Base-by-base conservation (phyloP, 1,284 basidiomycete genomes). In the Ganoderma lucidum region DNA sequence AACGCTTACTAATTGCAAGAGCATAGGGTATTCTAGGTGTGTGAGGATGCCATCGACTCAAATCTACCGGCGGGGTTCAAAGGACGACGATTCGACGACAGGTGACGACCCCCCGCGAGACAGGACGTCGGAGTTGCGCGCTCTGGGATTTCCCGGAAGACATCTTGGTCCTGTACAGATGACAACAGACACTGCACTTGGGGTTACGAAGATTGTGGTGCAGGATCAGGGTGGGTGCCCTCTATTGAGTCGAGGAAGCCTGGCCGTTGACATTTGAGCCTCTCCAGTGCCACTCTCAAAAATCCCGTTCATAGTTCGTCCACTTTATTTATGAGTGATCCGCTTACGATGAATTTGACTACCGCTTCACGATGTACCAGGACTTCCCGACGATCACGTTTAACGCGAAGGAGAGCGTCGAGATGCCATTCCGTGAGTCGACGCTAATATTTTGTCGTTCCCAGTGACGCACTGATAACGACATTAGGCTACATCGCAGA, bases 121-220 rank as follows among this genome's bases (percentile, higher is more conserved):
- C 75, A 84, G 93, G 59, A 99, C 97, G 0, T 88, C 90, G 2
- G 95, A 97, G 78, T 87, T 99, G 55, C 90, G 98, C 37, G 86
- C 86, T 17, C 83, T 96, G 19, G 96, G 96, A 0, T 99, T 98
- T 78, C 94, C 95, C 0, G 88, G 87, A 3, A 87, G 96, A 35
- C 94, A 94, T 80, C 85, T 98, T 5, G 95, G 95, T 0, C 84
- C 88, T 1, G 85, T 96, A 1, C 98, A 99, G 80, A 99, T 99
- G 97, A 99, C 97, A 35, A 99, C 97, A 0, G 97, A 99, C 80
- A 99, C 97, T 0, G 97, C 97, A 0, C 85, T 99, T 0, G 96
- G 94, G 9, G 97, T 99, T 6, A 96, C 96, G 0, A 98, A 97
- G 79, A 81, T 89, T 2, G 93, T 98, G 17, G 92, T 97, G 0